These are phyloP conservation scores for Didymella lethalis DNA, from an alignment of 2,329 filamentous ascomycete species.

Conservation along the genomic window DNA sequence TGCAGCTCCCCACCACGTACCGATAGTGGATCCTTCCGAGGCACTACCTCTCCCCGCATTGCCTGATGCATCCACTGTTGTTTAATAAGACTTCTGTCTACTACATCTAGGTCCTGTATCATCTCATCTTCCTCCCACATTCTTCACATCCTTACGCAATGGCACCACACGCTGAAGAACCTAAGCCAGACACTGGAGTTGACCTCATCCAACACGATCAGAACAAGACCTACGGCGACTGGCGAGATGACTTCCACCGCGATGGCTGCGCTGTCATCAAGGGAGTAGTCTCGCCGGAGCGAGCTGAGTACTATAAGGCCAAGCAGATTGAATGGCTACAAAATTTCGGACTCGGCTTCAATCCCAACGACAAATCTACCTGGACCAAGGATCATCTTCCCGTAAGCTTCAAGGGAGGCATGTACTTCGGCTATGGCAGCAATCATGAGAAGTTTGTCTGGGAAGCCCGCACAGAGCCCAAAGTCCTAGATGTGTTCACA, in stretches of 20 bases:
- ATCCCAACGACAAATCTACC: not conserved
- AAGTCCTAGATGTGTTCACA: not conserved
- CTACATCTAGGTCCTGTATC: not conserved
- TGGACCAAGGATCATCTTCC: not conserved
- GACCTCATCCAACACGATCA: not conserved
- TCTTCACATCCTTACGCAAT: not conserved
- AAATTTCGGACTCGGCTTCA: not conserved
- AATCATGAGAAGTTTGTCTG: not conserved
- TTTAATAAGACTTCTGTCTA: not conserved
- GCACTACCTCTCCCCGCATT: not conserved
- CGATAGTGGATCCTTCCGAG: not conserved
- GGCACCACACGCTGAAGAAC: not conserved
- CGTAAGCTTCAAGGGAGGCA: not conserved
- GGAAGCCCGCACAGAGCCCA: not conserved
- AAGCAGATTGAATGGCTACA: constrained; percentile 1
- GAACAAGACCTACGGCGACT: not conserved
- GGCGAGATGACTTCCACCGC: not conserved
- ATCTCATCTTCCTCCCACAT: not conserved
- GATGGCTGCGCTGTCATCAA: not conserved
- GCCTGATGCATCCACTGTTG: not conserved
- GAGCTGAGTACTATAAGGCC: not conserved
- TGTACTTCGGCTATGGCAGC: not conserved
- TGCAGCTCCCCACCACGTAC: not conserved
- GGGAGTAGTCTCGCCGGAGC: not conserved
- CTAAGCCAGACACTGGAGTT: not conserved